Base-by-base conservation (phyloP, 768 basidiomycete species). In the Sarcodon aspratus region DNA sequence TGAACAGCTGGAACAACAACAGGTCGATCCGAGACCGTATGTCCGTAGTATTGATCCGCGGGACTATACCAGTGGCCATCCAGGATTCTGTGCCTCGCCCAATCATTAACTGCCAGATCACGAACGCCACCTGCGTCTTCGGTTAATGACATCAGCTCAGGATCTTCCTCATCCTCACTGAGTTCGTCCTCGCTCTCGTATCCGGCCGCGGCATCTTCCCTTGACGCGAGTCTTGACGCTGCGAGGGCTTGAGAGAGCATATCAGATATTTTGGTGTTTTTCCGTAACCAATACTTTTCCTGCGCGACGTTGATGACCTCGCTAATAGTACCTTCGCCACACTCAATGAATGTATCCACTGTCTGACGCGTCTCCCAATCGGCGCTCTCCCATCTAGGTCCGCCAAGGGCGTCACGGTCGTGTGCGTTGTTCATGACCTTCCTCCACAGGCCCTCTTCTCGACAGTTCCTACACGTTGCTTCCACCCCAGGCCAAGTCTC, bases 11-110 rank as follows among this genome's bases (percentile, higher is more conserved):
- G 57, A 18, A 54, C 50, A 1, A 68, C 70, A 40, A 50, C 66
- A 48, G 61, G 64, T 54, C 62, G 67, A 47, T 72, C 74, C 32
- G 59, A 68, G 50, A 64, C 60, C 5, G 54, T 53, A 49, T 70
- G 59, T 9, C 66, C 62, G 46, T 78, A 84, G 74, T 75, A 86
- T 43, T 77, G 69, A 59, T 89, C 86, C 0, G 79, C 82, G 9
- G 85, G 86, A 45, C 74, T 81, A 40, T 80, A 63, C 85, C 86
- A 89, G 55, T 78, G 73, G 3, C 86, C 86, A 48, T 89, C 85
- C 15, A 88, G 63, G 44, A 89, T 80, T 44, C 85, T 66, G 17
- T 69, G 72, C 33, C 86, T 70, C 6, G 82, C 82, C 82, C 83
- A 87, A 54, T 85, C 84, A 10, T 72, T 69, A 47, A 87, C 64